Evolutionary conservation across 73 alveolate species (phyloP).

Genomic region (Symbiodinium pilosum): DNA sequence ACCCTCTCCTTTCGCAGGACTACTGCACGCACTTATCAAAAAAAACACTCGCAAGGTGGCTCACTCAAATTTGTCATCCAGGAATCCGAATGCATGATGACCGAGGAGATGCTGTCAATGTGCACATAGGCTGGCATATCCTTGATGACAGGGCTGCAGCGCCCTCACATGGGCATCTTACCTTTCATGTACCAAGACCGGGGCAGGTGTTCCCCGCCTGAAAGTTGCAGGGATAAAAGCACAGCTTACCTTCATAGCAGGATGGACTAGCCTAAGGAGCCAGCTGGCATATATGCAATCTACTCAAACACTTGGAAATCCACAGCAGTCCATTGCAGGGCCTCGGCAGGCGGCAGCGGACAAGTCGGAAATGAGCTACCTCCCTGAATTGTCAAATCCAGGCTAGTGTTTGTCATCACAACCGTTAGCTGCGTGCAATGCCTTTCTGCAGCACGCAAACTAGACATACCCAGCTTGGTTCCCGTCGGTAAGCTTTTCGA

Average conservation of each 20-base stretch:
- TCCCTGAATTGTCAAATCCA: background rate
- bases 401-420: too few species aligned
- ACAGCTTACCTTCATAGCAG: background rate
- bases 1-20: background rate
- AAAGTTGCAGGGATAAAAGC: background rate
- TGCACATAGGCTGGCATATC: background rate
- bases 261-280: background rate
- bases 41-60: background rate
- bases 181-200: background rate
- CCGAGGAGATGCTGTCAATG: conserved; percentile 2
- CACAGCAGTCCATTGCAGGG: conserved; percentile 13
- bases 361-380: background rate
- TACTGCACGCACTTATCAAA: background rate
- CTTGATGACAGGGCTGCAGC: background rate
- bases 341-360: background rate
- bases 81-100: conserved; percentile 26
- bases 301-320: conserved; percentile 13
- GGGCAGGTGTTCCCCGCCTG: background rate
- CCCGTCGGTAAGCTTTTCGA: background rate
- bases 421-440: too few species aligned
- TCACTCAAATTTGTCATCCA: background rate
- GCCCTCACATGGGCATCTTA: background rate
- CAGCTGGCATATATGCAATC: background rate
- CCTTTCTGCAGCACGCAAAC: too few species aligned
- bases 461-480: too few species aligned